Base-by-base conservation (phyloP, 176 grass and related monocot species). In the Metroxylon sagu region DNA sequence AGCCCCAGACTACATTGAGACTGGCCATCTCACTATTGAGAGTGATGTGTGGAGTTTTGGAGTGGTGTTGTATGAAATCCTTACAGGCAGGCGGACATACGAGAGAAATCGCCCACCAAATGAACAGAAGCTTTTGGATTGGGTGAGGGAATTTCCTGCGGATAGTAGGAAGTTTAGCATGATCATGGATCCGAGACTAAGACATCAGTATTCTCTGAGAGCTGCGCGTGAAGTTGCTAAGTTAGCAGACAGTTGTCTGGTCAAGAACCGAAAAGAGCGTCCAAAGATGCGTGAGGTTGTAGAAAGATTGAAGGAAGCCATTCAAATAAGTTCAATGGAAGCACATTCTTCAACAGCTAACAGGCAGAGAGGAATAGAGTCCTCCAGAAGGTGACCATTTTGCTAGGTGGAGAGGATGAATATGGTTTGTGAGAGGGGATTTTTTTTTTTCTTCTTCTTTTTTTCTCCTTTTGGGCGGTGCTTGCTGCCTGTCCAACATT, bases 11-110 rank as follows among this genome's bases (percentile, higher is more conserved):
- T 97, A 97, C 78, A 83, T 97, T 10, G 79, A 88, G 50, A 83
- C 78, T 4, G 93, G 93, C 0, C 93, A 88, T 73, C 76, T 97
- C 69, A 83, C 84, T 7, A 50, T 75, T 16, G 91, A 97, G 78
- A 97, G 93, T 31, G 93, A 97, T n/a, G 78, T 97, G 48, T 97
- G 78, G 81, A 80, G 87, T 74, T 97, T 97, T 18, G 93, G 93
- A 12, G 87, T 97, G 69, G 87, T 97, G 71, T 71, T 97, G 31
- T 91, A 92, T 35, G 93, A 97, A 76, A 81, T 97, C 62, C 69
- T 97, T 49, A 92, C 87, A 4, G 93, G 87, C 6, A 73, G 93
- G 66, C 84, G 87, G 49, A 80, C 93, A 8, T 74, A 88, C 16
- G 87, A 97, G 48, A 48, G 81, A 60, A 91, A 85, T 69, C 67